A percentile compares a stretch with the other conserved stretches of the same genome.
These are phyloP conservation scores for Byssochlamys sp. DNA, from an alignment of 2,329 filamentous ascomycete species.

Conservation along the genomic window DNA sequence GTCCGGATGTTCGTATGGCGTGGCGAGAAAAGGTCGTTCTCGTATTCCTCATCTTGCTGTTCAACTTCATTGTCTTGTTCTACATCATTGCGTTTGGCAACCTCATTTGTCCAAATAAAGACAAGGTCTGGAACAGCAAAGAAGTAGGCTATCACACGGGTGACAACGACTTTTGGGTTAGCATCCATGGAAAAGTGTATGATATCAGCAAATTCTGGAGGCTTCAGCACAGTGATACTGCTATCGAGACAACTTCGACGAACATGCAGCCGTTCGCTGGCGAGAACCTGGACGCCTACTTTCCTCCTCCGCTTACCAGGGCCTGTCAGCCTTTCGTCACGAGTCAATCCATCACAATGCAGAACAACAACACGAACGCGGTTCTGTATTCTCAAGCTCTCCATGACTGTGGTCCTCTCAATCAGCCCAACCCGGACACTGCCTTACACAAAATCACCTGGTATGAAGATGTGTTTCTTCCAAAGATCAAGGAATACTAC, in stretches of 20 bases:
- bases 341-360: constrained; percentile 39
- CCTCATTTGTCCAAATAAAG: constrained; percentile 77
- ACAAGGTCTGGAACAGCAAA: constrained; percentile 72
- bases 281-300: constrained; percentile 71
- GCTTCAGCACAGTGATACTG: constrained; percentile 68
- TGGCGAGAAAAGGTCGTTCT: constrained; percentile 93
- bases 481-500: constrained; percentile 73
- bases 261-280: constrained; percentile 73
- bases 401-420: constrained; percentile 60
- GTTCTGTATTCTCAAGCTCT: constrained; percentile 45
- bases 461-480: constrained; percentile 67
- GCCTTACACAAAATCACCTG: constrained; percentile 57
- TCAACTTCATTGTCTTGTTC: constrained; percentile 78
- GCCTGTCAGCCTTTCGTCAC: constrained; percentile 67
- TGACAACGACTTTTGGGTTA: constrained; percentile 74
- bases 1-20: constrained; percentile 89
- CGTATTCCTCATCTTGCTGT: constrained; percentile 65
- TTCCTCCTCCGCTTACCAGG: constrained; percentile 63
- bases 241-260: constrained; percentile 48
- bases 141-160: constrained; percentile 64
- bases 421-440: constrained; percentile 47
- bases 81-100: constrained; percentile 82
- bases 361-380: constrained; percentile 58
- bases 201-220: constrained; percentile 85
- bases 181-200: constrained; percentile 79